phyloP scores from a whole-genome alignment of 805 yeast genomes.

The Suhomyces faveliae region DNA sequence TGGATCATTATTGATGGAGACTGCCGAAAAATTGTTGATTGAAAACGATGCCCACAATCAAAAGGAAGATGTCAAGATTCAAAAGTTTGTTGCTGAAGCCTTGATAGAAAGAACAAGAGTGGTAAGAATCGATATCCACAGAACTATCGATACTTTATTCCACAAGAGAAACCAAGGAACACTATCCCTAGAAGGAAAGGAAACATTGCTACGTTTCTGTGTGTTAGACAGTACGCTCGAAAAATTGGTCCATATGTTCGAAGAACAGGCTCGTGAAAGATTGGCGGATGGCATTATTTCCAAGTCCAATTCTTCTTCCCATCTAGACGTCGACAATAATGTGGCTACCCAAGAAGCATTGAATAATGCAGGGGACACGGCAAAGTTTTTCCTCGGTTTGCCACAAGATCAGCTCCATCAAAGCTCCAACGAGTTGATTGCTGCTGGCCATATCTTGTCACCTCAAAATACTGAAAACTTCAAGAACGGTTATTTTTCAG shows the following conservation, averaged over 20 bases:
- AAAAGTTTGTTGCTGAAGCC: conserved; percentile 48
- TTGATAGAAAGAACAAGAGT: conserved; percentile 50
- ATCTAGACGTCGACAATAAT: background rate
- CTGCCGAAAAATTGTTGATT: conserved; percentile 64
- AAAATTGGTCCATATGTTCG: conserved; percentile 50
- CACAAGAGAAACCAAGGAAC: conserved; percentile 45
- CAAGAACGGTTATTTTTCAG: conserved; percentile 20
- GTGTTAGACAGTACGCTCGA: conserved; percentile 54
- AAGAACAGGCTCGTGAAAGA: conserved; percentile 31
- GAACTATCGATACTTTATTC: conserved; percentile 50
- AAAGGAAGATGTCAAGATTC: conserved; percentile 37
- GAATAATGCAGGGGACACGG: background rate
- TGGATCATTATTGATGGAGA: conserved; percentile 69
- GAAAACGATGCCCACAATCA: conserved; percentile 20
- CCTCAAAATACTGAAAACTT: conserved; percentile 33
- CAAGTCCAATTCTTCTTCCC: conserved; percentile 12
- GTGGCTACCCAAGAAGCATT: background rate
- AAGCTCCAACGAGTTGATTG: conserved; percentile 49
- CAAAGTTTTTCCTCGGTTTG: background rate
- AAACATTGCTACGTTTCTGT: conserved; percentile 52
- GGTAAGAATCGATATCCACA: conserved; percentile 51
- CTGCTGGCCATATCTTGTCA: conserved; percentile 53
- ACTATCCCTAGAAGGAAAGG: conserved; percentile 54
- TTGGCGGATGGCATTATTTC: background rate
- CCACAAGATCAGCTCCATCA: conserved; percentile 42